Evolutionary conservation across 495 filamentous ascomycete genomes (phyloP).

Genomic region (Friedmanniomyces endolithicus): DNA sequence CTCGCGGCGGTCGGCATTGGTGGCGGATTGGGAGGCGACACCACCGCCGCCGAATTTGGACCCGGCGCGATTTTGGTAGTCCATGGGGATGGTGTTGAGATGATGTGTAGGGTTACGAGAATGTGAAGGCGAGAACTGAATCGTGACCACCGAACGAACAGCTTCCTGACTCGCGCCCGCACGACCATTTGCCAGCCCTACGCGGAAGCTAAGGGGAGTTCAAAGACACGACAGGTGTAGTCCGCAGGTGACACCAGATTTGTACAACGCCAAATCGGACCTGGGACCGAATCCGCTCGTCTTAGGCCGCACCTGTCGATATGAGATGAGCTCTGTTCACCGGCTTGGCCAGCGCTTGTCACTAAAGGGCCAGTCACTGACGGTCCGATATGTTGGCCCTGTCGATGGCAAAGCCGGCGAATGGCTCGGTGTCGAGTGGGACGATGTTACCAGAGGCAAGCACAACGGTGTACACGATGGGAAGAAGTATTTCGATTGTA

Average conservation of each 20-base stretch:
- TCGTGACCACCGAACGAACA: not conserved
- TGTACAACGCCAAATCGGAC: not conserved
- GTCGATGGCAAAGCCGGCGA: constrained; percentile 63
- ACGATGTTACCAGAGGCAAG: constrained; percentile 72
- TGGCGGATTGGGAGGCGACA: constrained; percentile 82
- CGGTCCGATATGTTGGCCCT: constrained; percentile 68
- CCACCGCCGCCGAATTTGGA: constrained; percentile 98
- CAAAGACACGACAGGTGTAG: not conserved
- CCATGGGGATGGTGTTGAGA: constrained; percentile 11
- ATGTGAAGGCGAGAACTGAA: not conserved
- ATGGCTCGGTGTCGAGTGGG: constrained; percentile 98
- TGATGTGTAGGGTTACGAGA: not conserved
- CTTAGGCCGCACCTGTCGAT: no score
- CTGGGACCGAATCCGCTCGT: not conserved
- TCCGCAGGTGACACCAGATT: not conserved
- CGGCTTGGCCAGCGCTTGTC: constrained; percentile 61
- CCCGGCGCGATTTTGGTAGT: constrained; percentile 75
- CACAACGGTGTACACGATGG: constrained; percentile 75
- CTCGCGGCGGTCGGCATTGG: constrained; percentile 93
- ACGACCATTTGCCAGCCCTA: not conserved
- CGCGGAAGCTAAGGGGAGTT: not conserved
- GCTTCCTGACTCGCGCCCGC: not conserved
- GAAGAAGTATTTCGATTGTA: constrained; percentile 75
- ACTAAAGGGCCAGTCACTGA: constrained; percentile 61
- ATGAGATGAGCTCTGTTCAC: not conserved